These are phyloP conservation scores for Begonia fuchsioides DNA, from an alignment of 306 rosid genomes.

Conservation along the genomic window DNA sequence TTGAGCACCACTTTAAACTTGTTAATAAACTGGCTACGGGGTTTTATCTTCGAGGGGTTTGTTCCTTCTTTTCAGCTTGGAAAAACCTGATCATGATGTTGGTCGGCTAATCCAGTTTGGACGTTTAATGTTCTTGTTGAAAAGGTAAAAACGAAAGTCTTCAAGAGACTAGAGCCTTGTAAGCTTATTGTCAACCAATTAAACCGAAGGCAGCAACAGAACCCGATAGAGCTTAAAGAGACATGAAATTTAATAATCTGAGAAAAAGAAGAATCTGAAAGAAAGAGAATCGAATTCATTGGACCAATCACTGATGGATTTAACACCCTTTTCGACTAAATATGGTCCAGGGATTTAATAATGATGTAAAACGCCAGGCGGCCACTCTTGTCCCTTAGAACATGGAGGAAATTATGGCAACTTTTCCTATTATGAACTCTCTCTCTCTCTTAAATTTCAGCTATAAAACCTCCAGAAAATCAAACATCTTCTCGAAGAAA, in stretches of 20 bases:
- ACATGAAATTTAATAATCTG: neutral
- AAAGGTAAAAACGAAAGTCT: neutral
- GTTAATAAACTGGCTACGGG: too few species aligned
- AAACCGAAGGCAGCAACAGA: constrained; percentile 6
- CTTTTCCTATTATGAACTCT: constrained; percentile 13
- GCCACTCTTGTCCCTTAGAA: constrained; percentile 68
- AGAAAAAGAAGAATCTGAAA: constrained; percentile 19
- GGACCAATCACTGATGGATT: too few species aligned
- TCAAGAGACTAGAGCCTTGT: neutral
- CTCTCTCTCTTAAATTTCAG: constrained; percentile 1
- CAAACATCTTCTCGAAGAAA: neutral
- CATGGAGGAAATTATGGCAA: constrained; percentile 95
- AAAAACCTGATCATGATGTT: too few species aligned
- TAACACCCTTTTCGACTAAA: too few species aligned
- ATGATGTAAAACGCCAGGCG: constrained; percentile 42
- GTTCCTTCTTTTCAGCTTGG: neutral
- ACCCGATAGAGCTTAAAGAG: neutral
- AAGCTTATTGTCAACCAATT: neutral
- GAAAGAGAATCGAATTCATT: too few species aligned
- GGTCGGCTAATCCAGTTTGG: too few species aligned
- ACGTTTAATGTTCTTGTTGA: too few species aligned
- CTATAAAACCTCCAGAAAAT: neutral
- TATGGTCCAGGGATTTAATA: too few species aligned
- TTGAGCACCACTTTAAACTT: too few species aligned
- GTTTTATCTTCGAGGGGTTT: neutral